phyloP scores from a whole-genome alignment of 2,329 filamentous ascomycete genomes.

The Niveomyces coronatus region DNA sequence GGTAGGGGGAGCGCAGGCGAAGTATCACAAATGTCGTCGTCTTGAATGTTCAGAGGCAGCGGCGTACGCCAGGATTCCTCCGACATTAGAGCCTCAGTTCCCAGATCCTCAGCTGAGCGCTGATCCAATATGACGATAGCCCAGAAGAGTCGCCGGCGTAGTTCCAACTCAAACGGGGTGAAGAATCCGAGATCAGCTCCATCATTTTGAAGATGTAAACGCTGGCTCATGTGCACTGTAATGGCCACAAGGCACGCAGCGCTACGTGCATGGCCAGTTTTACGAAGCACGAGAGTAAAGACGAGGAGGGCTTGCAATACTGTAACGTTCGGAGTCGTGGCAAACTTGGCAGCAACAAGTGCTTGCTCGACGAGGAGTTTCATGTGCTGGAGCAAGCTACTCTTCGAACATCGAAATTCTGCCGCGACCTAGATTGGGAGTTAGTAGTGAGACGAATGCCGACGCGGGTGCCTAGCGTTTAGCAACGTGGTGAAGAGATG shows the following conservation, averaged over 20 bases:
- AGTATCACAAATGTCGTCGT: slow-evolving; percentile 32
- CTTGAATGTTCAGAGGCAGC: slow-evolving; percentile 40
- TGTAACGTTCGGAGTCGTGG: neutral
- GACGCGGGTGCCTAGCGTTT: neutral
- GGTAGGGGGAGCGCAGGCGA: slow-evolving; percentile 18
- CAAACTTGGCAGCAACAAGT: slow-evolving; percentile 7
- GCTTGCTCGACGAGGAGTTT: slow-evolving; percentile 6
- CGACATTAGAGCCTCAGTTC: slow-evolving; percentile 30
- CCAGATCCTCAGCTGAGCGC: slow-evolving; percentile 39
- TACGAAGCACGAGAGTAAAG: slow-evolving; percentile 3
- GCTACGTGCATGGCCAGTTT: slow-evolving; percentile 3
- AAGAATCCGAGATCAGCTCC: neutral
- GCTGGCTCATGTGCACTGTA: slow-evolving; percentile 1
- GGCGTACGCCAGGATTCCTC: slow-evolving; percentile 31
- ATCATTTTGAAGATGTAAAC: slow-evolving; percentile 6
- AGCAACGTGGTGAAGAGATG: too few relatives aligned
- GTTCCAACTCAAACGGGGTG: slow-evolving; percentile 41
- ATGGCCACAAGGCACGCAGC: slow-evolving; percentile 1
- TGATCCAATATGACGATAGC: slow-evolving; percentile 46
- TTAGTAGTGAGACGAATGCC: neutral
- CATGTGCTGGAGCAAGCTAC: slow-evolving; percentile 5
- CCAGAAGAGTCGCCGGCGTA: slow-evolving; percentile 49
- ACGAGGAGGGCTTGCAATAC: slow-evolving; percentile 1
- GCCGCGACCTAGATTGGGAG: neutral
- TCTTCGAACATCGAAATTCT: slow-evolving; percentile 1